Evolutionary conservation across 805 yeast genomes (phyloP), one percentile per base, ranked within the genome.

Genomic region (Wickerhamiella domercqiae): DNA sequence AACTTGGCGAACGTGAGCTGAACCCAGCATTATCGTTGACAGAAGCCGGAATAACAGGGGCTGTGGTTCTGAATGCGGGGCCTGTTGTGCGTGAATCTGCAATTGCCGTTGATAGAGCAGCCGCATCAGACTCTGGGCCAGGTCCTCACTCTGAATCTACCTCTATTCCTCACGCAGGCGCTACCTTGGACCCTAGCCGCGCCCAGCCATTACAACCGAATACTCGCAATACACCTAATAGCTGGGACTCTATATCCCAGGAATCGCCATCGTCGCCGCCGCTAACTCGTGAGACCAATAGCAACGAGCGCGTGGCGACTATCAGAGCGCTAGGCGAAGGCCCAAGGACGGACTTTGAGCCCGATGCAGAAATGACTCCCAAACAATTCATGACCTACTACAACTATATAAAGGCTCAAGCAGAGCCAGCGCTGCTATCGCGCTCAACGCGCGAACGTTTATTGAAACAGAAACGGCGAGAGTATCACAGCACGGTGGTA

Each of bases 381-480:
- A 64, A 64, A 2, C 76, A 74, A 42, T 77, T 75, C 3, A 60
- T 62, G 36, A 54, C 57, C 17, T 75, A 74, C 46, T 77, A 71
- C 45, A 52, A 65, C 14, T 60, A 71, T 39, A 52, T 75, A 7
- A 50, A 67, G 2, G 54, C 57, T 37, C 57, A 56, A 40, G 47
- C 52, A 3, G 48, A 47, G 57, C 53, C 66, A 1, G 66, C 65
- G n/a, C 41, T 67, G 45, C 37, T 67, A 42, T 60, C 73, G 3
- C 61, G 56, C 35, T 54, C 63, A 26, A 50, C 65, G 25, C 61
- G 66, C 32, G 63, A 52, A 42, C 34, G 50, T 47, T 44, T 54
- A 41, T 40, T 49, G 46, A n/a, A 25, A 39, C 40, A 49, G 43
- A 43, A 57, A 50, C 37, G 43, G 31, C 21, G 41, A 43, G 29